Percentiles rank a stretch among this genome's conserved stretches.
Conservation (phyloP, 495 filamentous ascomycete species). For the Trichoderma reesei region DNA sequence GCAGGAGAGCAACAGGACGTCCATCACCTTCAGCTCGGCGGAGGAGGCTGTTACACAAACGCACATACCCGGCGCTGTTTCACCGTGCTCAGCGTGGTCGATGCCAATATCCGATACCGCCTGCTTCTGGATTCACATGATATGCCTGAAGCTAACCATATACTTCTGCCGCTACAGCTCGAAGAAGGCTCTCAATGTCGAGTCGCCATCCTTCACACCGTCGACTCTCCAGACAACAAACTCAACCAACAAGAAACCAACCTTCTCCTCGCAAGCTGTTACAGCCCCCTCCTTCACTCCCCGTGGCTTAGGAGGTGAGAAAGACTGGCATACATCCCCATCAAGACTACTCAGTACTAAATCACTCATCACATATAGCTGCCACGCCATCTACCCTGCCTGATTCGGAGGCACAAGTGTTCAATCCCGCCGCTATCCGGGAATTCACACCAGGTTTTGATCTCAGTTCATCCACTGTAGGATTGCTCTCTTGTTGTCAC, state of each 20-base stretch:
- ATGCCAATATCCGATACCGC: neutral
- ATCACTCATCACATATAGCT: constrained; percentile 18
- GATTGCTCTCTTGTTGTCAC: neutral
- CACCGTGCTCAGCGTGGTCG: too few relatives aligned
- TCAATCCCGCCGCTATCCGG: constrained; percentile 49
- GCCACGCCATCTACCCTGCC: constrained; percentile 25
- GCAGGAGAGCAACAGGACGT: neutral
- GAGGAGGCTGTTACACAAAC: neutral
- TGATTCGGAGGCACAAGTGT: constrained; percentile 25
- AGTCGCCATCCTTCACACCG: constrained; percentile 92
- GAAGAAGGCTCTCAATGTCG: constrained; percentile 85
- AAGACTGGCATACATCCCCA: constrained; percentile 8
- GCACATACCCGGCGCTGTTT: too few relatives aligned
- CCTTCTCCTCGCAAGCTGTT: constrained; percentile 74
- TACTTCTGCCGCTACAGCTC: constrained; percentile 25
- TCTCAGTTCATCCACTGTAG: constrained; percentile 49
- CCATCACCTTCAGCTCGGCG: neutral
- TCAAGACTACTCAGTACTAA: constrained; percentile 14
- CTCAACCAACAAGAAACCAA: constrained; percentile 45
- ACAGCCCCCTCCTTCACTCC: constrained; percentile 91
- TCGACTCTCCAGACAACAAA: constrained; percentile 29
- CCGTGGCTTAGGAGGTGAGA: constrained; percentile 31
- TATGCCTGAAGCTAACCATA: constrained; percentile 13
- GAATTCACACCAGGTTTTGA: constrained; percentile 81
- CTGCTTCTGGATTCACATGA: neutral